These are phyloP conservation scores for Posidonia oceanica DNA, from an alignment of 116 monocot species.

Conservation along the genomic window DNA sequence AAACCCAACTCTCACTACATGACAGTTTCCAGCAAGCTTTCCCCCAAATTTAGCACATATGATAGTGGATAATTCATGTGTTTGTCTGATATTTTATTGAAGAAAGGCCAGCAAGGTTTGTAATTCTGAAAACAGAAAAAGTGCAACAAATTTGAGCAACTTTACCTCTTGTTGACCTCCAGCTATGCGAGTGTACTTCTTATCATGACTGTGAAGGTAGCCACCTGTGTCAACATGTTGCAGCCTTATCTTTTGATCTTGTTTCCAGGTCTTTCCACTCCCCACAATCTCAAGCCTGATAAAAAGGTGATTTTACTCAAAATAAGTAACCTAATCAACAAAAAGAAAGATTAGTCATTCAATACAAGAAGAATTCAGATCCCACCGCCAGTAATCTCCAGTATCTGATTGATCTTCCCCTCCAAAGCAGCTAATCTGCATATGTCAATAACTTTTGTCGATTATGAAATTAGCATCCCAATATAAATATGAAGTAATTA, in stretches of 20 bases:
- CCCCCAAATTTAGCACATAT: background rate
- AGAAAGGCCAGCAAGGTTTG: background rate
- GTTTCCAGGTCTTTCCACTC: slow-evolving; percentile 76
- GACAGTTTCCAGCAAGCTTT: background rate
- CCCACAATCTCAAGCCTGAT: slow-evolving; percentile 86
- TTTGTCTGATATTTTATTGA: too few species aligned
- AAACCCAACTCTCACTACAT: background rate
- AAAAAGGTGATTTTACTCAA: background rate
- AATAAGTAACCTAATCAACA: background rate
- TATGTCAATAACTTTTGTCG: background rate
- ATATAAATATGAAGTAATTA: too few species aligned
- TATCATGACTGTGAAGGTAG: slow-evolving; percentile 91
- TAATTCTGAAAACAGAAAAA: background rate
- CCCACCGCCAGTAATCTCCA: slow-evolving; percentile 87
- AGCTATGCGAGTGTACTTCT: slow-evolving; percentile 83
- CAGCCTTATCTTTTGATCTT: slow-evolving; percentile 77
- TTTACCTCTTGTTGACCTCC: slow-evolving; percentile 98
- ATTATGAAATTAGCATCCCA: background rate
- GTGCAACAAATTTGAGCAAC: background rate
- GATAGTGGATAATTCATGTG: background rate
- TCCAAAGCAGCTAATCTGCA: slow-evolving; percentile 88
- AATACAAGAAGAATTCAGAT: background rate
- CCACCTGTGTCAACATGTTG: slow-evolving; percentile 82
- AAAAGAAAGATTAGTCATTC: background rate
- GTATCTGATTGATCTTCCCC: slow-evolving; percentile 75